Evolutionary conservation across 352 stramenopile genomes (phyloP), one percentile per base, ranked within the genome.

Genomic region (Globisporangium acanthophoron): DNA sequence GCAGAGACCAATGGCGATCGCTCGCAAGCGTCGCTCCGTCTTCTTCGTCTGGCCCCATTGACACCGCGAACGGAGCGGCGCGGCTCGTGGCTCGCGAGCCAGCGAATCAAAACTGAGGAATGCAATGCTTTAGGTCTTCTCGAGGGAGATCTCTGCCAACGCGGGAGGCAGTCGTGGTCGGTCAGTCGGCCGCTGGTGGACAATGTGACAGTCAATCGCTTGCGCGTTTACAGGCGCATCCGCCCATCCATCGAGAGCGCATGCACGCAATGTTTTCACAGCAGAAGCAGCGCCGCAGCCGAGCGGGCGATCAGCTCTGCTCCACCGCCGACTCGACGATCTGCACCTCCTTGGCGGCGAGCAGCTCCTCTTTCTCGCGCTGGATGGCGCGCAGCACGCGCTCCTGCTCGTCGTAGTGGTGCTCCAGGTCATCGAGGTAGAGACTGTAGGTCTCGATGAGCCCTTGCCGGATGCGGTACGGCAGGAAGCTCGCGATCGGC

Each of bases 401-500:
- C 71, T 92, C 82, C 67, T 92, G 78, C 65, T 92, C 82, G 55
- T 87, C 76, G 46, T 75, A 80, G 66, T 92, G 82, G 66, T 92
- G 82, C 68, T 92, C 82, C 43, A 92, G 65, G 59, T 94, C 85
- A 59, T 94, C 85, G 52, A 92, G 63, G 54, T 94, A 87, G 53
- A 94, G 74, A 54, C 84, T 94, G 71, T 94, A 94, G 16, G 85
- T 94, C 64, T 94, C 82, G 60, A 94, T 94, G 35, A 94, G 72
- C 16, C 85, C 85, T 60, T 94, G 85, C 27, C 80, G 82, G 67
- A 94, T 94, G 49, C 85, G 85, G 60, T 90, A 92, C 16, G 85
- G 85, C 45, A 94, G 56, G 60, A 70, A 94, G 61, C 77, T 85
- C 51, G 80, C 76, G 56, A 94, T 86, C 13, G 85, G 85, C 64